These are phyloP conservation scores for Corylus avellana DNA, from an alignment of 306 rosid species.

Conservation along the genomic window DNA sequence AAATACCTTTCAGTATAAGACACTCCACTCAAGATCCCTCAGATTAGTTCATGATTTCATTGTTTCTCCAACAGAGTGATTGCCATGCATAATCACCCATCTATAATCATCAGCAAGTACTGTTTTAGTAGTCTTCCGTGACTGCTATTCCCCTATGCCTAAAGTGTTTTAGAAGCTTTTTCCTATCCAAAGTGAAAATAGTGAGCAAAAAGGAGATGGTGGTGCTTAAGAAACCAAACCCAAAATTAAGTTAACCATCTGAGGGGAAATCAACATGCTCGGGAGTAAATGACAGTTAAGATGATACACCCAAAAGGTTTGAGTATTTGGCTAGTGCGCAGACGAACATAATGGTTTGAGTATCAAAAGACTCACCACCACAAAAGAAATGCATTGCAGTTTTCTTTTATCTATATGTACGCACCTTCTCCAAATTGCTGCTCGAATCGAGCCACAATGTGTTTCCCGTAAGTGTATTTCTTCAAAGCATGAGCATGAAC, in stretches of 20 bases:
- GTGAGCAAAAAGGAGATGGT: neutral
- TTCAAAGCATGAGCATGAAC: conserved; percentile 44
- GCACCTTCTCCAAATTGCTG: conserved; percentile 50
- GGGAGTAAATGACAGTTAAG: neutral
- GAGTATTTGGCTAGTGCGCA: neutral
- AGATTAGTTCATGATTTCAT: too few relatives aligned
- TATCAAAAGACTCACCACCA: neutral
- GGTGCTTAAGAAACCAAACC: neutral
- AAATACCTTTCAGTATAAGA: too few relatives aligned
- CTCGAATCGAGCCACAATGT: conserved; percentile 48
- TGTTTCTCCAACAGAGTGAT: too few relatives aligned
- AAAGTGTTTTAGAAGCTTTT: neutral
- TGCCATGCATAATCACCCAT: too few relatives aligned
- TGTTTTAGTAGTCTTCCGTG: neutral
- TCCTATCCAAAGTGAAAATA: neutral
- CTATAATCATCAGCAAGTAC: too few relatives aligned
- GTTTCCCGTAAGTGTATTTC: conserved; percentile 53
- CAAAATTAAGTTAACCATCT: neutral
- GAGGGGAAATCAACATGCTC: too few relatives aligned
- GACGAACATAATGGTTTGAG: neutral
- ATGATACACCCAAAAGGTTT: neutral
- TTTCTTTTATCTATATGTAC: neutral
- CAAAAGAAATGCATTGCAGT: neutral
- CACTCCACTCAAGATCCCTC: too few relatives aligned
- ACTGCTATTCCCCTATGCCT: neutral